Base-by-base conservation (phyloP, 257 asterid species). In the Mentha longifolia region DNA sequence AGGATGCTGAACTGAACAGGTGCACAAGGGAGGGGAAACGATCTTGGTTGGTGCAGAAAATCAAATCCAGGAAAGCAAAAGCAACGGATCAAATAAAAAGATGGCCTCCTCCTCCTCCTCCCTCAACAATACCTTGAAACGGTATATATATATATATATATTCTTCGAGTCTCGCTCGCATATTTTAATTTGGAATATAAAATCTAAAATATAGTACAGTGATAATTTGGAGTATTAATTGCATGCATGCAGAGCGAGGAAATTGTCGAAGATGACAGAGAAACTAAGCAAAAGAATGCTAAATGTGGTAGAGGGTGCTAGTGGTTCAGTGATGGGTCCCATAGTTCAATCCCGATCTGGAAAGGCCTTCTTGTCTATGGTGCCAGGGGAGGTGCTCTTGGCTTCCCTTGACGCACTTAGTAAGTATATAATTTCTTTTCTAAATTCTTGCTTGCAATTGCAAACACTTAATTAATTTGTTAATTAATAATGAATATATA, bases 371-470 rank as follows among this genome's bases (percentile, higher is more conserved):
- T 33, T 89, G 12, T 62, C 87, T 41, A 86, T 85, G 93, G 82
- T 78, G 39, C 96, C 96, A 0, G 96, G 95, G 64, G 88, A 89
- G 80, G 93, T 87, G 28, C 84, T 92, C 65, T 77, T 92, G 77
- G 97, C 96, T 77, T 92, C 95, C 46, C 88, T 92, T 63, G 96
- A 92, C 78, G 89, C 95, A 55, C 76, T 91, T 25, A 79, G 97
- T 91, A 83, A 85, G 96, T n/a, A n/a, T n/a, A n/a, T n/a, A n/a
- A n/a, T 83, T 16, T 41, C 46, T 7, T 41, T n/a, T n/a, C n/a
- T n/a, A n/a, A n/a, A n/a, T n/a, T n/a, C n/a, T n/a, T n/a, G n/a
- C n/a, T n/a, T n/a, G n/a, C n/a, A n/a, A n/a, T n/a, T n/a, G n/a
- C 42, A 37, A 37, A 25, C 28, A 25, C 28, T 25, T 25, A 25